Base-by-base conservation (phyloP, 768 basidiomycete genomes). In the Tylopilus rubrobrunneus region DNA sequence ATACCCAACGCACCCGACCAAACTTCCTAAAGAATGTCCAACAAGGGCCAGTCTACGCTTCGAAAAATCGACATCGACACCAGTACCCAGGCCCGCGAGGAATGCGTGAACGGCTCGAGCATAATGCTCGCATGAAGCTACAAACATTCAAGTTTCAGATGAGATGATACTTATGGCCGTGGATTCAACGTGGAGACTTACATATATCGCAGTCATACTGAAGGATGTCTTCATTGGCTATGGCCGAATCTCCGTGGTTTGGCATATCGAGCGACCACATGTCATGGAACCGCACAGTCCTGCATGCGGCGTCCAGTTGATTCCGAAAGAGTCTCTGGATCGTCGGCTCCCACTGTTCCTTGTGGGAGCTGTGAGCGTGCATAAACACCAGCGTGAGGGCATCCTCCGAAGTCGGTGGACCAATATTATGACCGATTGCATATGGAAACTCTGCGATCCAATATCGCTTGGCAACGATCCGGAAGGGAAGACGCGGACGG, bases 321-420 rank as follows among this genome's bases (percentile, higher is more conserved):
- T 43, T 9, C 11, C 49, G 19, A 14, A 55, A 58, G 0, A 58
- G 48, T 2, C 39, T 50, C 5, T 51, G 25, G 1, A 58, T 50
- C 5, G 19, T 47, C 0, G 51, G 48, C 1, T 60, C 53, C 56
- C 59, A 55, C 0, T 55, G 56, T n/a, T 58, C 53, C 28, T 61
- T 59, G 11, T 53, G 51, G 10, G 3, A 21, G 7, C 49, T 17
- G 15, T 37, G 14, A 17, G 36, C 56, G 7, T 58, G 53, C 12
- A 49, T 14, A 23, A 60, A 58, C 12, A 58, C 31, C 7, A 50
- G 41, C 11, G 51, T 53, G 21, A 36, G n/a, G 7, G 6, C 31
- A 14, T 52, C 28, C 1, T 12, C 25, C 15, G 12, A 12, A 6
- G 12, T n/a, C 43, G 25, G 25, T 3, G 41, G 27, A n/a, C 11